These are phyloP conservation scores for Camelina laxa DNA, from an alignment of 345 rosid species.

Conservation along the genomic window DNA sequence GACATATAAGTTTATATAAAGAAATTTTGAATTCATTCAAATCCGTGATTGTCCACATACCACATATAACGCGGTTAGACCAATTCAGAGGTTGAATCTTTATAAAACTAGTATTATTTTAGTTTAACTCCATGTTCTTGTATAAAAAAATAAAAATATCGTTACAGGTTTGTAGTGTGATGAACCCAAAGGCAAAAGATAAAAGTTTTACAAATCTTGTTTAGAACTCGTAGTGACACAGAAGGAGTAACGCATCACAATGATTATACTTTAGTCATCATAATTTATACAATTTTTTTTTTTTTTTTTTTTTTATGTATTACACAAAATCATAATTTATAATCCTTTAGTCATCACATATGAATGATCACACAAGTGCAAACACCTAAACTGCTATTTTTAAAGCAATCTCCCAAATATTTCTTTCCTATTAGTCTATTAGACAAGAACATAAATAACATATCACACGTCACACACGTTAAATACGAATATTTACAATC, in stretches of 20 bases:
- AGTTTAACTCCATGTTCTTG: constrained; percentile 14
- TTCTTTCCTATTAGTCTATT: too few species aligned
- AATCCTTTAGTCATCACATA: too few species aligned
- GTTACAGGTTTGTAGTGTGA: background rate
- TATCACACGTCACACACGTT: background rate
- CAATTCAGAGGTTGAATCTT: background rate
- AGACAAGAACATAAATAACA: background rate
- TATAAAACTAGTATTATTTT: background rate
- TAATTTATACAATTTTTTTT: too few species aligned
- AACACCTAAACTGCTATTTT: too few species aligned
- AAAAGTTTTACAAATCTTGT: background rate
- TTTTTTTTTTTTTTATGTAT: too few species aligned
- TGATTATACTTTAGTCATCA: too few species aligned
- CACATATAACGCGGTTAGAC: constrained; percentile 9
- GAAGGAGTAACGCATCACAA: background rate
- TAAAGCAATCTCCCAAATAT: too few species aligned
- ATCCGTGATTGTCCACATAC: background rate
- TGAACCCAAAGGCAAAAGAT: constrained; percentile 5
- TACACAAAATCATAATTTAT: too few species aligned
- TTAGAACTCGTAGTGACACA: too few species aligned
- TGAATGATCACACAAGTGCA: too few species aligned
- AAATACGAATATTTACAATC: background rate
- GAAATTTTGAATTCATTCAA: background rate
- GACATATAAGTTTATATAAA: background rate
- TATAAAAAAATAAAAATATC: background rate